Evolutionary conservation across 2,329 filamentous ascomycete genomes (phyloP).

Genomic region (Fonsecaea pugnacius): DNA sequence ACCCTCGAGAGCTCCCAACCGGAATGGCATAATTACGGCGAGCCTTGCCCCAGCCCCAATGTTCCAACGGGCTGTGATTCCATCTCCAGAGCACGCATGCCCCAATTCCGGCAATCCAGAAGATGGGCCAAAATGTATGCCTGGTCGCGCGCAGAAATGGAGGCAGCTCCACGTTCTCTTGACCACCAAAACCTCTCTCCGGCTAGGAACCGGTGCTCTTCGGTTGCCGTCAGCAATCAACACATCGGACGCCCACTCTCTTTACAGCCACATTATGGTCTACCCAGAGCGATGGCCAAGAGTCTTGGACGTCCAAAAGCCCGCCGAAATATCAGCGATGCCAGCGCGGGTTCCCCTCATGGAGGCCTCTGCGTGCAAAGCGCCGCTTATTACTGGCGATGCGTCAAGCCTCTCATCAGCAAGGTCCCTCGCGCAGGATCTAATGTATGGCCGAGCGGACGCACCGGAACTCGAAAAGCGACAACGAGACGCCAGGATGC

Average conservation of each 20-base stretch:
- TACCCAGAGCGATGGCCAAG: slow-evolving; percentile 2
- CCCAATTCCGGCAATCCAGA: slow-evolving; percentile 31
- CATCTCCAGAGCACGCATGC: slow-evolving; percentile 14
- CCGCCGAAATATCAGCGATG: slow-evolving; percentile 2
- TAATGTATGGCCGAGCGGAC: slow-evolving; percentile 12
- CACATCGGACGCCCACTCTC: slow-evolving; percentile 24
- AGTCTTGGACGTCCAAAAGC: slow-evolving; percentile 4
- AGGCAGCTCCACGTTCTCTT: background rate
- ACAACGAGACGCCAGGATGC: slow-evolving; percentile 18
- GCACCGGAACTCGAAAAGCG: slow-evolving; percentile 9
- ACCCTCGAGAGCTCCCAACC: slow-evolving; percentile 2
- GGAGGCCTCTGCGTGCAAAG: slow-evolving; percentile 9
- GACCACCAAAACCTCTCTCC: background rate
- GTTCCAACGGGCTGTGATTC: slow-evolving; percentile 13
- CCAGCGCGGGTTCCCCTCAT: slow-evolving; percentile 13
- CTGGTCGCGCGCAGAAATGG: background rate
- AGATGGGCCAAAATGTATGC: slow-evolving; percentile 30
- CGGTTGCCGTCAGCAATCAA: background rate
- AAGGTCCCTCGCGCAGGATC: slow-evolving; percentile 8
- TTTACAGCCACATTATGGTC: slow-evolving; percentile 33
- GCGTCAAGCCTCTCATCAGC: slow-evolving; percentile 25
- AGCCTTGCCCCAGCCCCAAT: slow-evolving; percentile 20
- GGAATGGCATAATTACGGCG: background rate
- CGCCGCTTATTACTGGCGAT: slow-evolving; percentile 24
- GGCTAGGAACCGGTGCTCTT: background rate